Conservation (phyloP, 805 yeast genomes). For the Wickerhamomyces pijperi region DNA sequence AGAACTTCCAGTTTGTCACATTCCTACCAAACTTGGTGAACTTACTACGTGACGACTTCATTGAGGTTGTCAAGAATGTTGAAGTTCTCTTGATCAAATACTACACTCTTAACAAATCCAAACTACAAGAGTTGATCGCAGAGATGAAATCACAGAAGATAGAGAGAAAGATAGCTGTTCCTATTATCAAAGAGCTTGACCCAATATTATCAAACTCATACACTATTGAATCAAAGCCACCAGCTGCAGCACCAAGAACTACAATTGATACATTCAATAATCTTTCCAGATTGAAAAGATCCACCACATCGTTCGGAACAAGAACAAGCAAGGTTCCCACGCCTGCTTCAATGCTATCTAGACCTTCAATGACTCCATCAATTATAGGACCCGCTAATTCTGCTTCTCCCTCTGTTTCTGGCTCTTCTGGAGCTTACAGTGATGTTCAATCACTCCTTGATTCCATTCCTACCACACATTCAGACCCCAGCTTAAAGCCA, state of each 20-base stretch:
- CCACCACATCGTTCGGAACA: background rate
- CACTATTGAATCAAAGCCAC: slow-evolving; percentile 7
- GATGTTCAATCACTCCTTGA: slow-evolving; percentile 6
- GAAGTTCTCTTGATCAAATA: slow-evolving; percentile 17
- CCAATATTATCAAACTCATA: slow-evolving; percentile 10
- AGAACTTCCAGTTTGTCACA: slow-evolving; percentile 22
- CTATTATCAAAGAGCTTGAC: slow-evolving; percentile 13
- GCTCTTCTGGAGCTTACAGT: too few species aligned
- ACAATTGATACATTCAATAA: slow-evolving; percentile 18
- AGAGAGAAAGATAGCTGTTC: slow-evolving; percentile 9
- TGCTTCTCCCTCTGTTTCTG: too few species aligned
- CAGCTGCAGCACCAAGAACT: slow-evolving; percentile 4
- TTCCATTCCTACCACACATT: slow-evolving; percentile 12
- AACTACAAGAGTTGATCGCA: slow-evolving; percentile 8
- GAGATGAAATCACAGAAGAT: slow-evolving; percentile 16
- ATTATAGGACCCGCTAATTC: too few species aligned
- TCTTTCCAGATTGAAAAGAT: slow-evolving; percentile 7
- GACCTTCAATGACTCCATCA: background rate
- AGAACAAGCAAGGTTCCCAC: slow-evolving; percentile 1
- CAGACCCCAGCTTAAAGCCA: slow-evolving; percentile 11
- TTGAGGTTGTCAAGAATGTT: slow-evolving; percentile 16
- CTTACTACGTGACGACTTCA: slow-evolving; percentile 15
- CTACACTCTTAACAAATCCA: slow-evolving; percentile 12
- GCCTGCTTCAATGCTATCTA: slow-evolving; percentile 1
- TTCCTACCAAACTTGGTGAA: slow-evolving; percentile 17